Conservation (phyloP, 2,329 filamentous ascomycete genomes). For the Pseudocercospora vitis region DNA sequence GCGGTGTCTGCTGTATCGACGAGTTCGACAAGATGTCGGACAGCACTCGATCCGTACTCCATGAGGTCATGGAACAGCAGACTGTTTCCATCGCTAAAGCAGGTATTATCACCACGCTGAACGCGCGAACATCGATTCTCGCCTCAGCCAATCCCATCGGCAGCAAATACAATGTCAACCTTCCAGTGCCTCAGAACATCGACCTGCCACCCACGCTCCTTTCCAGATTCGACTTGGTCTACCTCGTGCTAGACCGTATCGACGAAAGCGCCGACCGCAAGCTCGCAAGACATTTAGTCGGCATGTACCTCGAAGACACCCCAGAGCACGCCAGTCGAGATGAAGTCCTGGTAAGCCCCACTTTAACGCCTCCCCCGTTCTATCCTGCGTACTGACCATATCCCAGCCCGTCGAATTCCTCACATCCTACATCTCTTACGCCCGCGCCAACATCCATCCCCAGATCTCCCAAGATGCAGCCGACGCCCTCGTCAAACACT, state of each 20-base stretch:
- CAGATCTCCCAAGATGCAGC: slow-evolving; percentile 76
- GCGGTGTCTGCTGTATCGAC: slow-evolving; percentile 75
- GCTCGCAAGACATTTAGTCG: slow-evolving; percentile 86
- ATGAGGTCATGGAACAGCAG: slow-evolving; percentile 81
- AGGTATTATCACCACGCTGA: slow-evolving; percentile 82
- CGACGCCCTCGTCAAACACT: slow-evolving; percentile 79
- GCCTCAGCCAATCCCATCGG: slow-evolving; percentile 98
- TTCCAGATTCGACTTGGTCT: slow-evolving; percentile 94
- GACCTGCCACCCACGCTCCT: slow-evolving; percentile 92
- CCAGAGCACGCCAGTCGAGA: slow-evolving; percentile 77
- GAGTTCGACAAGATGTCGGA: slow-evolving; percentile 82
- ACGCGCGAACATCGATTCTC: slow-evolving; percentile 91
- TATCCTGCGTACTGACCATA: slow-evolving; percentile 16
- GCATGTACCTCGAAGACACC: slow-evolving; percentile 94
- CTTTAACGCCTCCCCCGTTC: background rate
- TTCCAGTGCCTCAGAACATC: slow-evolving; percentile 97
- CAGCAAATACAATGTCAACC: slow-evolving; percentile 93
- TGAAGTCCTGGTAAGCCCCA: slow-evolving; percentile 72
- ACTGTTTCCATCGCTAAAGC: slow-evolving; percentile 77
- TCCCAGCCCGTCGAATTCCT: slow-evolving; percentile 87
- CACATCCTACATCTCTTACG: slow-evolving; percentile 95
- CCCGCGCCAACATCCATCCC: slow-evolving; percentile 81
- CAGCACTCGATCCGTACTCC: slow-evolving; percentile 69
- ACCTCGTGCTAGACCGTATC: slow-evolving; percentile 89
- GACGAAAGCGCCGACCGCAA: slow-evolving; percentile 88